Evolutionary conservation across 2,329 filamentous ascomycete genomes (phyloP), one percentile per base, ranked within the genome.

Genomic region (Scopulariopsis brevicaulis): DNA sequence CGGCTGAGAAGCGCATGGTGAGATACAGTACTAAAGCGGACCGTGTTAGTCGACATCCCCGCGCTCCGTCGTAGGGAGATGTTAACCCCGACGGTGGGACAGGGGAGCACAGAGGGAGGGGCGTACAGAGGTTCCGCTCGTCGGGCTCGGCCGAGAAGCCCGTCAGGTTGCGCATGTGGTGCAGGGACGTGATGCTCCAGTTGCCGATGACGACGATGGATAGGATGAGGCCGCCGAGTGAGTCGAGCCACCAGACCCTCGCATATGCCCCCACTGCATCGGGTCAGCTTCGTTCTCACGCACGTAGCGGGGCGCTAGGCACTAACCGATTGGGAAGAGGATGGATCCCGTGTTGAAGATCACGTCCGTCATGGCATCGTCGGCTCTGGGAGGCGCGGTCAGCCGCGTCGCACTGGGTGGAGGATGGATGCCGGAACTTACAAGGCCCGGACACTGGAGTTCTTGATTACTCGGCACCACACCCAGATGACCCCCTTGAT

Each of bases 271-370:
- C 89, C 58, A 89, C 77, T 80, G 53, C 11, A 37, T 18, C n/a
- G 53, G 7, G 40, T 46, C 14, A 46, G 40, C n/a, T n/a, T n/a
- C 57, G 24, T 58, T 53, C 53, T 50, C 20, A 52, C 11, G 40
- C 15, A 14, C 51, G 18, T 51, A 15, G 34, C 20, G 53, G 18
- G 8, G 35, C 24, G 34, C 51, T 53, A 56, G 52, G 28, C 24
- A 35, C 22, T 22, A 15, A 82, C 80, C 65, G 10, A 95, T 81
- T 1, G 91, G 91, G 67, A 96, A 96, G 25, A 94, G 78, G 66
- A 96, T 94, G 62, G 87, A 91, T 65, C 94, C 93, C 1, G 83
- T 83, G 71, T 96, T 96, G 80, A 96, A 96, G 35, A 96, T 84
- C 32, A 96, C 88, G 66, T 96, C 89, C 0, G 89, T 87, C 66